phyloP scores from a whole-genome alignment of 1,284 basidiomycete genomes.

The Flammula alnicola region DNA sequence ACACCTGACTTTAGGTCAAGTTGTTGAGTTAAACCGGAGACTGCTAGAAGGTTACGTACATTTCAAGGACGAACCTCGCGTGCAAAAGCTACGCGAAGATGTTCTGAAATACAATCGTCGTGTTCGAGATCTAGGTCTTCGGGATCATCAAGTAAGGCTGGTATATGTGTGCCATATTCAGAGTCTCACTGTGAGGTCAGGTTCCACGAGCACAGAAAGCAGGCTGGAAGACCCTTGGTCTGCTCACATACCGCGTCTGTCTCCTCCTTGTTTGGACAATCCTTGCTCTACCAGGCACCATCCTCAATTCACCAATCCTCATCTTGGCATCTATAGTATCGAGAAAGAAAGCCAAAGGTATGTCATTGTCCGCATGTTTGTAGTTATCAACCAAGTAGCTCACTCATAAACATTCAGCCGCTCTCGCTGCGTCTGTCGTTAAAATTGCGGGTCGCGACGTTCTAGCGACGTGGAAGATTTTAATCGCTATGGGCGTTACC shows the following conservation, averaged over 20 bases:
- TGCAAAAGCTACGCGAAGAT: slow-evolving; percentile 81
- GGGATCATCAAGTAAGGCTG: slow-evolving; percentile 88
- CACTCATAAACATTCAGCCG: slow-evolving; percentile 64
- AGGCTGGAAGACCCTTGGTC: slow-evolving; percentile 86
- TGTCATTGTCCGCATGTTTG: slow-evolving; percentile 17
- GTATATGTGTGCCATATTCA: neutral
- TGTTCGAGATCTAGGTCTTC: slow-evolving; percentile 91
- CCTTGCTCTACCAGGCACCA: slow-evolving; percentile 92
- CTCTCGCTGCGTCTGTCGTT: slow-evolving; percentile 93
- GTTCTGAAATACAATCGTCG: slow-evolving; percentile 95
- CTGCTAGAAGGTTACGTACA: slow-evolving; percentile 93
- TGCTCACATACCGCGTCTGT: slow-evolving; percentile 85
- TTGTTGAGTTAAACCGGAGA: slow-evolving; percentile 95
- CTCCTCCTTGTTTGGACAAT: slow-evolving; percentile 86
- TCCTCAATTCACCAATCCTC: slow-evolving; percentile 96
- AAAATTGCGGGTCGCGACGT: slow-evolving; percentile 97
- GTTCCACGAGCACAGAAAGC: slow-evolving; percentile 83
- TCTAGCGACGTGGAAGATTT: slow-evolving; percentile 96
- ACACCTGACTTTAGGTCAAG: slow-evolving; percentile 92
- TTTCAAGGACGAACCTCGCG: slow-evolving; percentile 93
- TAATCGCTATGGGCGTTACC: slow-evolving; percentile 91
- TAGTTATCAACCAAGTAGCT: neutral
- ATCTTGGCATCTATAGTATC: slow-evolving; percentile 91
- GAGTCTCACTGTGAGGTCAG: slow-evolving; percentile 38
- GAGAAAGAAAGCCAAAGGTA: slow-evolving; percentile 90